Percentiles rank a stretch among this genome's conserved stretches.
These are phyloP conservation scores for Tetrahymena thermophila DNA, from an alignment of 73 alveolate genomes.

Conservation along the genomic window DNA sequence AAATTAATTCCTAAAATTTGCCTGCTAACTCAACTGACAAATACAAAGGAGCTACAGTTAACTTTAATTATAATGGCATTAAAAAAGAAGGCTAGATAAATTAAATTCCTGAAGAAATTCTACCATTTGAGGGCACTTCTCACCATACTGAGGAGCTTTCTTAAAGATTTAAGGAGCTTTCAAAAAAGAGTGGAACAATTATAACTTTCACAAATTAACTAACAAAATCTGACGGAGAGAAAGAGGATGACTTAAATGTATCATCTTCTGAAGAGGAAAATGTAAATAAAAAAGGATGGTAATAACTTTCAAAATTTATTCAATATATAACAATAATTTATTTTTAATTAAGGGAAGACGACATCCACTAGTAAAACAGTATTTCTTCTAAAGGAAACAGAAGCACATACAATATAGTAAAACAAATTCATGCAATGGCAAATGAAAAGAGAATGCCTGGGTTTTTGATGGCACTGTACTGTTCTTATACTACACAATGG, in stretches of 20 bases:
- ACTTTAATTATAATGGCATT: neutral
- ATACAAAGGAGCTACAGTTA: neutral
- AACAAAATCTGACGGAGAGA: neutral
- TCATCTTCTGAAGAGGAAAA: neutral
- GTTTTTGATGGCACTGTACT: neutral
- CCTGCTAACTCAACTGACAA: neutral
- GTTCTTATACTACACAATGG: neutral
- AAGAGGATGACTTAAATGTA: neutral
- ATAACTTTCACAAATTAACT: neutral
- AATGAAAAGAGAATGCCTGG: slow-evolving; percentile 3
- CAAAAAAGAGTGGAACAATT: neutral
- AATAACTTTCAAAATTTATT: neutral
- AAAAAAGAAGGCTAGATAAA: neutral
- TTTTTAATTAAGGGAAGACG: neutral
- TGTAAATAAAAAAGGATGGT: neutral
- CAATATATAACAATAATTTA: neutral
- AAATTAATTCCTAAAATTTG: too few relatives aligned
- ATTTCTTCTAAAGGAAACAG: neutral
- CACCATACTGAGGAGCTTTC: neutral
- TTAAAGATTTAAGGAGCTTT: neutral
- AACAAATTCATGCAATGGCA: neutral
- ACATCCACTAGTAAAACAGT: neutral
- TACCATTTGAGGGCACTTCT: neutral
- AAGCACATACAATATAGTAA: neutral
- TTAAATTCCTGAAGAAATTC: neutral